Base-by-base conservation (phyloP, 2,329 filamentous ascomycete species). In the Aspergillus pseudotamarii region DNA sequence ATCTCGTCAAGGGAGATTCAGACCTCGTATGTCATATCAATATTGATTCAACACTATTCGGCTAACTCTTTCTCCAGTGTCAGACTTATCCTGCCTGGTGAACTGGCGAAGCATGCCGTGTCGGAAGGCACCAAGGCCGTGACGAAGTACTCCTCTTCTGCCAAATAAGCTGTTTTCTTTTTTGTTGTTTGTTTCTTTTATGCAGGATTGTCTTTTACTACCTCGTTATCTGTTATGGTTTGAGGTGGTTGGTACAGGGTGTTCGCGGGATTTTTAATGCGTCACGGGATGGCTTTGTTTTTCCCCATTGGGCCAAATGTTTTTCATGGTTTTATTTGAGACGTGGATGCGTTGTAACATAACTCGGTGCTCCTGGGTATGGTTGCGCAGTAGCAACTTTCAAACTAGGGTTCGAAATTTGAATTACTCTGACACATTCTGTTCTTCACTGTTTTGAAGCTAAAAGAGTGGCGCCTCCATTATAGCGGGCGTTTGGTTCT, bases 121-220 rank as follows among this genome's bases (percentile, higher is more conserved):
- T 99, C 95, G 75, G 95, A 99, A 86, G 95, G 95, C 79, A 99
- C 95, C 82, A 99, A 99, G 92, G 95, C 95, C 63, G 95, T 99
- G 75, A 99, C 95, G 88, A 99, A 99, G 90, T 99, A 98, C 89
- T 98, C 94, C 73, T 97, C 94, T 65, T 97, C 94, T 79, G 95
- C 94, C 84, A 99, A 98, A 93, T 98, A 97, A 88, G 83, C 76
- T 76, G 76, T 74, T 77, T 75, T 81, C 76, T 80, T 80, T 83
- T 87, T 85, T 86, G 85, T 87, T 80, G 3, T 80, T 79, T 83
- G 76, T 81, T 82, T 80, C 83, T 87, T 86, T 86, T 86, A 87
- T 80, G 81, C 70, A 72, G 73, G 72, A 76, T 78, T 78, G 77
- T 80, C 72, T 76, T 73, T 76, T 72, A 69, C 72, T 76, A 72